Conservation (phyloP, 208 protist genomes). For the Trypanosoma melophagium region DNA sequence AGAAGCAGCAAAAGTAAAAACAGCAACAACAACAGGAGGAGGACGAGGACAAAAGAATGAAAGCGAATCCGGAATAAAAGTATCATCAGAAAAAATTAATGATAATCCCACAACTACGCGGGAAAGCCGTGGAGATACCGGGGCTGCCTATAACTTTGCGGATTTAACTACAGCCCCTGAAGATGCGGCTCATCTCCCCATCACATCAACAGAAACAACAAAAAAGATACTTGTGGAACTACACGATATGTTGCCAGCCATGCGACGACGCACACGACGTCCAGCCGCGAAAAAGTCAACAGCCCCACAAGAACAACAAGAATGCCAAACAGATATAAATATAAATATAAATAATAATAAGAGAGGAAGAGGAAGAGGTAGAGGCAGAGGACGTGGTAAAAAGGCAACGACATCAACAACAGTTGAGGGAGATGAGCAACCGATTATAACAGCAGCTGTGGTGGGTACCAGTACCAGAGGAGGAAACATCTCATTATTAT, state of each 20-base stretch:
- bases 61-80: background rate
- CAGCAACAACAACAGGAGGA: background rate
- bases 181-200: constrained; percentile 24
- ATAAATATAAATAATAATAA: background rate
- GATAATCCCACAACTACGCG: background rate
- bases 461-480: no score
- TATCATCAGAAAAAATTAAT: background rate
- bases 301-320: background rate
- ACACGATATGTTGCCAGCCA: constrained; percentile 13
- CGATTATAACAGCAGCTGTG: background rate
- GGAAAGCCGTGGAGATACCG: background rate
- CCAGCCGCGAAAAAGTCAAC: constrained; percentile 4
- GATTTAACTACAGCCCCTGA: constrained; percentile 34
- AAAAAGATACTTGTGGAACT: constrained; percentile 25
- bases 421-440: background rate
- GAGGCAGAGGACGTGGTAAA: background rate
- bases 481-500: background rate
- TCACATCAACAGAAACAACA: background rate
- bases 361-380: background rate
- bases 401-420: background rate
- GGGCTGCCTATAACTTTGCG: constrained; percentile 32
- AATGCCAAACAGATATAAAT: no score
- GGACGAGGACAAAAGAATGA: background rate
- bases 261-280: background rate
- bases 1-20: background rate